Base-by-base conservation (phyloP, 2,329 filamentous ascomycete genomes). In the Hymenoscyphus fraxineus region DNA sequence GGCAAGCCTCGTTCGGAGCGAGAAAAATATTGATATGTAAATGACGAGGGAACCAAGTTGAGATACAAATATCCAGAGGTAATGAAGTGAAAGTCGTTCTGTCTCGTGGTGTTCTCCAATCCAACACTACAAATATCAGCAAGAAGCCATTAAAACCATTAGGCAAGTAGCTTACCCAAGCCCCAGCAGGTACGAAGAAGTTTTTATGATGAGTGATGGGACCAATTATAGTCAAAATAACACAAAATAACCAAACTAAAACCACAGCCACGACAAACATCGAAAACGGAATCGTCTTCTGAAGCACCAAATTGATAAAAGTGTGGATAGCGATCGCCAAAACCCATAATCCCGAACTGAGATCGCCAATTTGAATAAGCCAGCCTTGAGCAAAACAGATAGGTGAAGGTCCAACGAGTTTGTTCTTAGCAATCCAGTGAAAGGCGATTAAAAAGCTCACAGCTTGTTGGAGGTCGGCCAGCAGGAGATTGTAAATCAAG, bases 371-470 rank as follows among this genome's bases (percentile, higher is more conserved):
- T 56, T 83, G 81, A 16, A 85, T 77, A n/a, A 85, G 76, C 73
- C 81, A 84, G 51, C 81, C 83, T 73, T 85, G 83, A 3, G 79
- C 79, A 69, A 82, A 83, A 72, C 83, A 85, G 31, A 79, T 74
- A 3, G 73, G 69, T 4, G 78, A 78, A 0, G 78, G 77, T 2
- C 82, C 80, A 13, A 80, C 71, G 32, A 85, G 78, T 2, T 75
- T 74, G 60, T 81, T 76, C 58, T 78, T 65, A 1, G 76, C 72
- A 22, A 81, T 76, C 83, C 83, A 85, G 69, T 84, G 78, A 56
- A 82, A 80, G 39, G 80, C 76, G 72, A 64, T 75, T 72, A 70
- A 74, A 72, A 72, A 78, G 65, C 67, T 78, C 60, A 66, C 72
- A 61, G 69, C 67, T 60, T 72, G 69, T 58, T 70, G 75, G 55